Base-by-base conservation (phyloP, 176 grass and related monocot genomes). In the sorghum (Sorghum bicolor) region DNA sequence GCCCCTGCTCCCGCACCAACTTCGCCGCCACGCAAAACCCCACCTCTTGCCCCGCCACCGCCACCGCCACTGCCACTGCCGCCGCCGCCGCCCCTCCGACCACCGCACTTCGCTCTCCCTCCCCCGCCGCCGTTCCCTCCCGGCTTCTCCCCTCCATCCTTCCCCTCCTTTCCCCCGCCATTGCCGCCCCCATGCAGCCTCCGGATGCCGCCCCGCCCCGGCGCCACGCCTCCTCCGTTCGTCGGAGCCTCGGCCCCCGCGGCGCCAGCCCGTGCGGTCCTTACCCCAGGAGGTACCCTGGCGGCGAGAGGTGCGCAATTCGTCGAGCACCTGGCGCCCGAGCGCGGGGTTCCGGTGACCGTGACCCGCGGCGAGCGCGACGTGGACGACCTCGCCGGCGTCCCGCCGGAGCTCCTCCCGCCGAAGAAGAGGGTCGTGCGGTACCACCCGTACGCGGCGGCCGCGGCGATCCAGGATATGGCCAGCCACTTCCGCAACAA, bases 381-480 rank as follows among this genome's bases (percentile, higher is more conserved):
- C 15, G 4, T 8, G 4, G 80, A 66, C 20, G 76, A 31, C 37
- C 70, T 89, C 62, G 76, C 76, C 16, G 87, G 70, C 70, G 70
- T 89, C 31, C 76, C 50, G 9, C 60, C 64, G n/a, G 70, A 85
- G 70, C 13, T 85, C n/a, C 82, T 89, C 63, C 70, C 82, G 3
- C 70, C 33, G 1, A 89, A 85, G 82, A 89, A 89, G 82, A 80
- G 87, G 77, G 5, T 81, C 50, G 36, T 81, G 70, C 77, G 87
- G 38, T 52, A 39, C 82, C 82, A 85, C 50, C 63, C 70, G 12
- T 85, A 70, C 63, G 47, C 72, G 30, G 70, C 77, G 31, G 62
- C 77, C 22, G 60, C 47, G 70, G n/a, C 70, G 70, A 89, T 75
- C 72, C 72, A 55, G 72, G 72, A 75, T 47, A 33, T 75, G 72